Conservation (phyloP, 2,329 filamentous ascomycete genomes). For the Pseudonectria buxi region DNA sequence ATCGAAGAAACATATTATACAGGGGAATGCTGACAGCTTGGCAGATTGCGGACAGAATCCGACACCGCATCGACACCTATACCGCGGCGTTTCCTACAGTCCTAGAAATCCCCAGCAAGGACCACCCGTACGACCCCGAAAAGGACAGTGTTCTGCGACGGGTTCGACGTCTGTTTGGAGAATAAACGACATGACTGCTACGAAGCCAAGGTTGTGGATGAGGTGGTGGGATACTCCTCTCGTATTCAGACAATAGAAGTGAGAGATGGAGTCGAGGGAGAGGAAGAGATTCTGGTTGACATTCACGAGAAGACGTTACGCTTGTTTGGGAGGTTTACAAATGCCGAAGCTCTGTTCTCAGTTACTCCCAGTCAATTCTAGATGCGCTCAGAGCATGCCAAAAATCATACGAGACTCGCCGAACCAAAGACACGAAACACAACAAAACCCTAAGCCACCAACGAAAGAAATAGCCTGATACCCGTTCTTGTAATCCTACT, state of each 20-base stretch:
- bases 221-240: neutral
- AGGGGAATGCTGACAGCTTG: conserved; percentile 12
- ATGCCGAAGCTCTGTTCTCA: conserved; percentile 7
- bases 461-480: no score
- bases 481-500: no score
- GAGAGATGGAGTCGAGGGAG: no score
- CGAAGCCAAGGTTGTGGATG: conserved; percentile 4
- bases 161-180: conserved; percentile 61
- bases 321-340: neutral
- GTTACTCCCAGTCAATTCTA: conserved; percentile 17
- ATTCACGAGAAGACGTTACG: no score
- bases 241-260: neutral
- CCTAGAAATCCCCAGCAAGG: conserved; percentile 96
- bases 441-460: conserved; percentile 6
- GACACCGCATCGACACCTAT: conserved; percentile 83
- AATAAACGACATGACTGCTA: conserved; percentile 40
- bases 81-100: conserved; percentile 93
- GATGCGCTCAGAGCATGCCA: conserved; percentile 15
- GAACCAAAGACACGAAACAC: conserved; percentile 8
- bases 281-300: no score
- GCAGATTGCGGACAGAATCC: conserved; percentile 89
- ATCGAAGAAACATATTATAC: neutral
- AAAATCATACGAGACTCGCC: conserved; percentile 15
- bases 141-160: conserved; percentile 95
- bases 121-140: conserved; percentile 97